Conservation (phyloP, 208 protist species). For the Sergeia podlipaevii region DNA sequence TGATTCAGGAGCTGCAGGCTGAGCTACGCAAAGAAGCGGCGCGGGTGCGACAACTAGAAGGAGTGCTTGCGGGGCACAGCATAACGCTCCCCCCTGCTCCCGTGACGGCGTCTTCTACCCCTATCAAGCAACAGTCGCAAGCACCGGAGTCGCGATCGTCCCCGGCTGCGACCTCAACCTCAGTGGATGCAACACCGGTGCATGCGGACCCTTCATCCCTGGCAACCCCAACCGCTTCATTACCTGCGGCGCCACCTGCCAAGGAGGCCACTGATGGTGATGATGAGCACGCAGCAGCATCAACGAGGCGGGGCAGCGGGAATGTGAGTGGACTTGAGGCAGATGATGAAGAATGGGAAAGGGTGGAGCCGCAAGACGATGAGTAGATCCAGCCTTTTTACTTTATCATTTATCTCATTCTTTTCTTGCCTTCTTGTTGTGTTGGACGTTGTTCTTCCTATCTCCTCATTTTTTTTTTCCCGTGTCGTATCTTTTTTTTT, state of each 20-base stretch:
- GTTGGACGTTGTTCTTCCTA: constrained; percentile 3
- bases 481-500: background rate
- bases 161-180: background rate
- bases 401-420: too few species aligned
- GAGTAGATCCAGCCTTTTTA: too few species aligned
- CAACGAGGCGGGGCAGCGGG: too few species aligned
- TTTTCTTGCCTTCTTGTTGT: constrained; percentile 6
- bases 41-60: constrained; percentile 21
- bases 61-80: constrained; percentile 17
- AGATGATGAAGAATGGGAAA: too few species aligned
- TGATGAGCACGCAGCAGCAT: too few species aligned
- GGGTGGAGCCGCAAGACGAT: too few species aligned
- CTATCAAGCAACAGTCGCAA: background rate
- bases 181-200: background rate
- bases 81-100: constrained; percentile 20
- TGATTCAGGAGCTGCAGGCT: constrained; percentile 59
- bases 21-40: constrained; percentile 35
- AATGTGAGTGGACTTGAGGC: too few species aligned
- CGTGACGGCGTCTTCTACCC: background rate
- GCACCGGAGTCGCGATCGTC: background rate
- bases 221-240: too few species aligned
- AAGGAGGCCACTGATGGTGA: too few species aligned
- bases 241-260: too few species aligned
- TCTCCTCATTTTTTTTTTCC: constrained; percentile 14
- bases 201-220: too few species aligned